A percentile compares a stretch with the other conserved stretches of the same genome.
Conservation (phyloP, 73 alveolate genomes). For the Diophrys sp. region DNA sequence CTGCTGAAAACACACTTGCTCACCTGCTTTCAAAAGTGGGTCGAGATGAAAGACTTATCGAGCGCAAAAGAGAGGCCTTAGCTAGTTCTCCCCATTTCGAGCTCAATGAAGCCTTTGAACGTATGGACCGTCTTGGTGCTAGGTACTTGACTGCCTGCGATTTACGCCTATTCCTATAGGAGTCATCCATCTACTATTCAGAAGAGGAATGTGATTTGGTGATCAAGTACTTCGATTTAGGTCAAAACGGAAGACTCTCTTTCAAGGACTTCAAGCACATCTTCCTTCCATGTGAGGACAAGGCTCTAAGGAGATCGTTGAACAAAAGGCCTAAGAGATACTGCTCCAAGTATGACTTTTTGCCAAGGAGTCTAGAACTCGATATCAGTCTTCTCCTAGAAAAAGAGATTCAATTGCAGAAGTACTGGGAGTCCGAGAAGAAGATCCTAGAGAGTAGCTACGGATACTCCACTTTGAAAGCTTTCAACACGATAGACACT, state of each 20-base stretch:
- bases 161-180: background rate
- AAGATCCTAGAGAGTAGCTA: constrained; percentile 5
- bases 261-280: constrained; percentile 5
- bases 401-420: constrained; percentile 27
- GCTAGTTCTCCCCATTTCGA: constrained; percentile 17
- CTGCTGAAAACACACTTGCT: background rate
- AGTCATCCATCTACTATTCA: background rate
- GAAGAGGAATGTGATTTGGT: constrained; percentile 38
- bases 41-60: constrained; percentile 20
- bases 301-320: constrained; percentile 1
- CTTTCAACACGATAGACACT: constrained; percentile 34
- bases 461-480: constrained; percentile 5
- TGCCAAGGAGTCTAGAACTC: constrained; percentile 13
- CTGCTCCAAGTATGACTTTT: constrained; percentile 7
- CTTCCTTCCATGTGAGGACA: constrained; percentile 37
- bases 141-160: background rate
- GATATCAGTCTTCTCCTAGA: constrained; percentile 32
- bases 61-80: constrained; percentile 19
- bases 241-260: constrained; percentile 14
- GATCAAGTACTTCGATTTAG: constrained; percentile 34
- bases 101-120: constrained; percentile 25
- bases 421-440: constrained; percentile 12
- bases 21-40: background rate
- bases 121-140: constrained; percentile 14
- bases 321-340: constrained; percentile 26